phyloP scores from a whole-genome alignment of 176 grass and related monocot species.

The Tillandsia fasciculata region DNA sequence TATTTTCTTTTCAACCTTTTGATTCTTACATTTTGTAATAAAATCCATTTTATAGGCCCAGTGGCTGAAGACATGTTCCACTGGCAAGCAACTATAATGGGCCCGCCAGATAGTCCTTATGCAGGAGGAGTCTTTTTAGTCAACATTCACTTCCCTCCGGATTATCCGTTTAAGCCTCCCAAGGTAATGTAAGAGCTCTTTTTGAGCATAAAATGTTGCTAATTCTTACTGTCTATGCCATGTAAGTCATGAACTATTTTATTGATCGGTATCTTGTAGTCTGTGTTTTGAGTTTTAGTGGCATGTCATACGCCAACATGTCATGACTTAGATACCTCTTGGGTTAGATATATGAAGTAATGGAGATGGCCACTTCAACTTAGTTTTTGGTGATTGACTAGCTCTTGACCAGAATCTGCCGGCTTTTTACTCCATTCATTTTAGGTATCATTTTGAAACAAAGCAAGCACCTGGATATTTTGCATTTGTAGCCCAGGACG shows the following conservation, averaged over 20 bases:
- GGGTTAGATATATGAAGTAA: no score
- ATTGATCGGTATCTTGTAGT: background rate
- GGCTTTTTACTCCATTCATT: no score
- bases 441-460: no score
- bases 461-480: no score
- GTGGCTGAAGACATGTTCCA: constrained; percentile 74
- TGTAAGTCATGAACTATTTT: background rate
- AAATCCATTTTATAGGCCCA: constrained; percentile 38
- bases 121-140: constrained; percentile 68
- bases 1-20: background rate
- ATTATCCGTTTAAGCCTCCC: constrained; percentile 78
- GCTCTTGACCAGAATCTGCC: no score
- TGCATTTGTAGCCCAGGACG: no score
- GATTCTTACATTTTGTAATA: background rate
- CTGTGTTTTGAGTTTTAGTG: background rate
- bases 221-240: background rate
- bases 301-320: background rate
- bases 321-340: no score
- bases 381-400: no score
- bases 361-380: no score
- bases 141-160: constrained; percentile 70
- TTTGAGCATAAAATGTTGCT: background rate
- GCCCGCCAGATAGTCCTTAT: constrained; percentile 70
- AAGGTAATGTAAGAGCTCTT: constrained; percentile 27
- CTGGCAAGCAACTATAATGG: constrained; percentile 81